These are phyloP conservation scores for Cubamyces lactineus DNA, from an alignment of 768 basidiomycete genomes.

Conservation along the genomic window DNA sequence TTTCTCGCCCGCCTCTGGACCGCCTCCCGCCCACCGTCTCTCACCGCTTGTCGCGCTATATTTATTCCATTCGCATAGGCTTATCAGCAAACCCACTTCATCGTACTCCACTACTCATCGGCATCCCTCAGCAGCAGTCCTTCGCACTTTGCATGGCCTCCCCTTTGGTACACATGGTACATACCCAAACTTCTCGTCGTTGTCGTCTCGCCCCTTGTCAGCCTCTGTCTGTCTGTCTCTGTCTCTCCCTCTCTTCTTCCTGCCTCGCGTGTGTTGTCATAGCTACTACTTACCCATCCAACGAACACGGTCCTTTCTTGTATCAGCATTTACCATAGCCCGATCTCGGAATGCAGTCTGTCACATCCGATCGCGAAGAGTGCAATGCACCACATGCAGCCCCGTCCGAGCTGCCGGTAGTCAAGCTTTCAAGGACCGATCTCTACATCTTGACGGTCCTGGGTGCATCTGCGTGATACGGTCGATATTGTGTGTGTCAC, in stretches of 20 bases:
- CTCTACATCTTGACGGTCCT: too few relatives aligned
- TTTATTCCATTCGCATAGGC: constrained; percentile 6
- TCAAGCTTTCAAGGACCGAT: too few relatives aligned
- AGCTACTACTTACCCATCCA: constrained; percentile 5
- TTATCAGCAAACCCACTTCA: not conserved
- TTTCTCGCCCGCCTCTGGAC: too few relatives aligned
- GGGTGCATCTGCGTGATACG: too few relatives aligned
- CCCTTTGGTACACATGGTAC: not conserved
- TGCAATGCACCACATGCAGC: too few relatives aligned
- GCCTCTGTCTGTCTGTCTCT: not conserved
- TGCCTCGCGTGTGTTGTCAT: constrained; percentile 14
- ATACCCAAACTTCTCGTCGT: not conserved
- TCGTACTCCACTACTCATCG: not conserved
- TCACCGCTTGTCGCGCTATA: not conserved
- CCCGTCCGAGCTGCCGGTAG: too few relatives aligned
- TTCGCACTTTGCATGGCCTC: not conserved
- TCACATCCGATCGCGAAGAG: not conserved
- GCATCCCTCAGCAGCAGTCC: not conserved
- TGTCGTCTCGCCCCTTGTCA: not conserved
- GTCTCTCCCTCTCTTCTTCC: not conserved
- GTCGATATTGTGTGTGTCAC: too few relatives aligned
- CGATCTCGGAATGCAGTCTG: not conserved
- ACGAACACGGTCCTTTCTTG: constrained; percentile 2
- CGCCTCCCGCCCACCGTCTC: too few relatives aligned
- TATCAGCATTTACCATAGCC: constrained; percentile 11